Conservation (phyloP, 139 green algal species). For the Chlamydomonas sphaeroides region DNA sequence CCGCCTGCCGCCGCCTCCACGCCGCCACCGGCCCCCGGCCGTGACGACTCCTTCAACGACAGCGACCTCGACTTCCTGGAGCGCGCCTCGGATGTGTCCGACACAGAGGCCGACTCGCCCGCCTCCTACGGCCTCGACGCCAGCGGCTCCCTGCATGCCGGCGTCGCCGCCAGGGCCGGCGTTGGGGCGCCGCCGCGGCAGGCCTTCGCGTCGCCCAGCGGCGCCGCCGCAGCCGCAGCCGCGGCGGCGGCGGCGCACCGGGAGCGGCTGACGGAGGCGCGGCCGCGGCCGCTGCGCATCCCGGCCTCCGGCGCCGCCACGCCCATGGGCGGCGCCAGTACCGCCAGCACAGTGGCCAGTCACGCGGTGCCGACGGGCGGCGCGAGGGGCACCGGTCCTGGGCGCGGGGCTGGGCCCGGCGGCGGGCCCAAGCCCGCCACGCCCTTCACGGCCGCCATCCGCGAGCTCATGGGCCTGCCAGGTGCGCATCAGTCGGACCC, state of each 20-base stretch:
- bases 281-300: slow-evolving; percentile 38
- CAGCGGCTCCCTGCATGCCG: not conserved
- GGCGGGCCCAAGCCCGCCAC: slow-evolving; percentile 31
- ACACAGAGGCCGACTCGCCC: not conserved
- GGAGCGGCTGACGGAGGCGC: slow-evolving; percentile 21
- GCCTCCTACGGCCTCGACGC: not conserved
- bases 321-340: slow-evolving; percentile 19
- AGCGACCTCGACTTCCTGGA: slow-evolving; percentile 43
- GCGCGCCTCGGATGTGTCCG: slow-evolving; percentile 19
- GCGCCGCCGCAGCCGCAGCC: not conserved
- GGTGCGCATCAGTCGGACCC: no score
- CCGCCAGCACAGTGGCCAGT: slow-evolving; percentile 14
- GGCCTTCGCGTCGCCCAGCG: not conserved
- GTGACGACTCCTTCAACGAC: slow-evolving; percentile 8
- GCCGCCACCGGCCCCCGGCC: not conserved
- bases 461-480: slow-evolving; percentile 59
- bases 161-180: not conserved
- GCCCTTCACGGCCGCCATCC: slow-evolving; percentile 58
- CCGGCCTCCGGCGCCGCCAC: slow-evolving; percentile 39
- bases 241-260: not conserved
- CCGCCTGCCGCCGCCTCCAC: not conserved
- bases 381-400: not conserved
- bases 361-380: slow-evolving; percentile 31
- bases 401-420: no score
- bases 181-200: not conserved